Conservation (phyloP, 2,329 filamentous ascomycete species). For the Colletotrichum sp. region DNA sequence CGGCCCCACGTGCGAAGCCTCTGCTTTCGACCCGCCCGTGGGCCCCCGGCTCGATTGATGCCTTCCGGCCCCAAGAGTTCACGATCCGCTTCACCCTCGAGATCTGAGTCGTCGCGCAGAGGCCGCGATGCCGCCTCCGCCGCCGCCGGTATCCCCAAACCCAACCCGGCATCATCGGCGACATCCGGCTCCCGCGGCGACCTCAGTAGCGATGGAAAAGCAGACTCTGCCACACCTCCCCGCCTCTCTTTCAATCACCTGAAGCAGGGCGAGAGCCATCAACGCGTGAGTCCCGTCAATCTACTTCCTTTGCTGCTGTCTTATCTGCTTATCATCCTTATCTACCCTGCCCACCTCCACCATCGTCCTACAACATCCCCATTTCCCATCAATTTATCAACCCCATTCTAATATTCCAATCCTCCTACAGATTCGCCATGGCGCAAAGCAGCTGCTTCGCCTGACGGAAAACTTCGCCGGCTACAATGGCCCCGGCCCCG, state of each 20-base stretch:
- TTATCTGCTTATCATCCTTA: neutral
- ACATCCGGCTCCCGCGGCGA: neutral
- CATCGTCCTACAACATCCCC: neutral
- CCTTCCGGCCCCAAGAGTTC: conserved; percentile 13
- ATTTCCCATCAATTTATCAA: neutral
- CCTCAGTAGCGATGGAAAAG: neutral
- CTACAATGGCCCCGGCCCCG: neutral
- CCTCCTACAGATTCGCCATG: neutral
- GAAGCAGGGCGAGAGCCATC: conserved; percentile 15
- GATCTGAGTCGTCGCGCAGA: neutral
- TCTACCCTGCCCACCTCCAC: neutral
- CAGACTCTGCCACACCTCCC: neutral
- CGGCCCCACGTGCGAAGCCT: neutral
- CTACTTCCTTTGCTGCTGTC: neutral
- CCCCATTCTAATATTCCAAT: neutral
- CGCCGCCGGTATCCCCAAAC: neutral
- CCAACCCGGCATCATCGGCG: neutral
- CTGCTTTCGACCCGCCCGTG: neutral
- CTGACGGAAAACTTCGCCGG: neutral
- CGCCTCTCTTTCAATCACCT: conserved; percentile 12
- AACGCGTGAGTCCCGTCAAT: conserved; percentile 9
- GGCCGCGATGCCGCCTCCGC: neutral
- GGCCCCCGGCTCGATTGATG: conserved; percentile 18
- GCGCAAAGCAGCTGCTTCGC: conserved; percentile 3
- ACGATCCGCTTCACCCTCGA: conserved; percentile 12